Evolutionary conservation across 1,139 yeast species (phyloP), one percentile per base, ranked within the genome.

Genomic region (Dujonia santamariae): DNA sequence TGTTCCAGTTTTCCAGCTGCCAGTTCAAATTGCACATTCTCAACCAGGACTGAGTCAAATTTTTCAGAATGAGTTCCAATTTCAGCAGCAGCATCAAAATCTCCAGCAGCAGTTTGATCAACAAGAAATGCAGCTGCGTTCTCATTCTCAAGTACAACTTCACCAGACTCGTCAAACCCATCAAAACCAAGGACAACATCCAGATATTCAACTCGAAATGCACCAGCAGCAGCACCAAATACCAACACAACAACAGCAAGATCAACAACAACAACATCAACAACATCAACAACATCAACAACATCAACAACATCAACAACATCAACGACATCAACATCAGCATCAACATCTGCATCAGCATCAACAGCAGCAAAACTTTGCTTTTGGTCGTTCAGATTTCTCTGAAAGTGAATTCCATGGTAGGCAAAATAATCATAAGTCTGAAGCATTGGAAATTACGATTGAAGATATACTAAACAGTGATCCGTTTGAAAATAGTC

Each of bases 391-490:
- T n/a, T n/a, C n/a, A n/a, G n/a, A n/a, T n/a, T n/a, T n/a, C n/a
- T n/a, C n/a, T n/a, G n/a, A n/a, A n/a, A n/a, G n/a, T n/a, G n/a
- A n/a, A n/a, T n/a, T n/a, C n/a, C n/a, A n/a, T n/a, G n/a, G n/a
- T n/a, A n/a, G n/a, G n/a, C n/a, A n/a, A n/a, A n/a, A n/a, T n/a
- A n/a, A n/a, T n/a, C n/a, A n/a, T n/a, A n/a, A n/a, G n/a, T n/a
- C n/a, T n/a, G 13, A n/a, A 15, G 44, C 37, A 16, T 27, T 33
- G 11, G 41, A 38, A 15, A 34, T 49, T 21, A 50, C 56, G 4
- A 50, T 54, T n/a, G 58, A 55, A 20, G 59, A 54, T 32, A 38
- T 54, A 13, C 39, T 55, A 21, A 44, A 46, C 30, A 39, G 44
- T n/a, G 54, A 53, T 33, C 59, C 60, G 4, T 50, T 55, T 26